These are phyloP conservation scores for Microascus cirrosus DNA, from an alignment of 2,329 filamentous ascomycete species.

Conservation along the genomic window DNA sequence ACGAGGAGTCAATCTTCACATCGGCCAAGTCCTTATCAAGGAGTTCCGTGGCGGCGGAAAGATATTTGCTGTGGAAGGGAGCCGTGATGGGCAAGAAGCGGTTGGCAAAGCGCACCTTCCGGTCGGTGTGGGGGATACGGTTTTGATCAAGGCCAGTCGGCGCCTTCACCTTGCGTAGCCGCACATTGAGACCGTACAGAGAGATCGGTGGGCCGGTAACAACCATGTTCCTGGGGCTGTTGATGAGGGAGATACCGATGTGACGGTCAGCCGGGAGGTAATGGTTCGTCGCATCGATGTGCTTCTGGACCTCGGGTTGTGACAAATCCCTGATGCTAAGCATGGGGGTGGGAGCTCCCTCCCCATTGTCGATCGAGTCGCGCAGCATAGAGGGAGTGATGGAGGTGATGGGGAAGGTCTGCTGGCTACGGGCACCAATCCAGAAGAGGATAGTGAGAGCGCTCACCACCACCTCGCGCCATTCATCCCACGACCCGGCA, in stretches of 20 bases:
- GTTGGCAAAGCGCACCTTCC: conserved; percentile 93
- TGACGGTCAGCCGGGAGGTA: conserved; percentile 88
- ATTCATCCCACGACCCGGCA: conserved; percentile 87
- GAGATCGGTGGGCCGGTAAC: conserved; percentile 94
- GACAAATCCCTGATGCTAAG: conserved; percentile 91
- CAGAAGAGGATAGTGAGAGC: conserved; percentile 93
- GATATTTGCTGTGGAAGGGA: conserved; percentile 95
- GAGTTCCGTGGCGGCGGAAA: conserved; percentile 67
- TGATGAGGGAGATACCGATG: conserved; percentile 89
- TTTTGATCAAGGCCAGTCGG: conserved; percentile 96
- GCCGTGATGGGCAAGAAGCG: conserved; percentile 95
- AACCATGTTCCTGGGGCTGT: conserved; percentile 94
- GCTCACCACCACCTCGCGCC: conserved; percentile 65
- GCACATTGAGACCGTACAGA: conserved; percentile 88
- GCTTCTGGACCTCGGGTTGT: conserved; percentile 79
- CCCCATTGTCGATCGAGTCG: conserved; percentile 87
- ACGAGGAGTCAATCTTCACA: conserved; percentile 60
- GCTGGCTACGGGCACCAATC: conserved; percentile 94
- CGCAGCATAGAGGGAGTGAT: conserved; percentile 82
- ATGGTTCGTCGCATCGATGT: conserved; percentile 94
- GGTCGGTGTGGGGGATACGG: conserved; percentile 84
- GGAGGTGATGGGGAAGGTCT: conserved; percentile 91
- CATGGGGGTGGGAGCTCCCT: conserved; percentile 96
- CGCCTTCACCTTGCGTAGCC: conserved; percentile 92
- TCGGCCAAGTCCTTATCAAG: conserved; percentile 83